These are phyloP conservation scores for Roridomyces roridus DNA, from an alignment of 768 basidiomycete genomes.

Conservation along the genomic window DNA sequence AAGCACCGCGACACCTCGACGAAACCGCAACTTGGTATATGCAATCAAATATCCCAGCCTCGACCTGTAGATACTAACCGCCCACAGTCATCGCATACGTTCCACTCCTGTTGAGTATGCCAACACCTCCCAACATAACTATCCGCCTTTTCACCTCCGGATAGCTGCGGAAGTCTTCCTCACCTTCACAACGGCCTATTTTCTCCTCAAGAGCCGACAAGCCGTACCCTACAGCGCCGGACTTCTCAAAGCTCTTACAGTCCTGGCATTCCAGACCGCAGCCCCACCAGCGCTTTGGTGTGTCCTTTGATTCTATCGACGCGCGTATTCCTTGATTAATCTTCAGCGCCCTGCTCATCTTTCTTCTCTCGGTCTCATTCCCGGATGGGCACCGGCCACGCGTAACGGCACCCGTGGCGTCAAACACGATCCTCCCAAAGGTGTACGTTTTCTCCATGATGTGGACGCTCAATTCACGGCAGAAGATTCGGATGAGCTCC, in stretches of 20 bases:
- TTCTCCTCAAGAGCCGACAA: conserved; percentile 31
- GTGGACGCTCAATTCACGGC: conserved; percentile 40
- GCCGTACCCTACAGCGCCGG: conserved; percentile 36
- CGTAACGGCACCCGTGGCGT: conserved; percentile 26
- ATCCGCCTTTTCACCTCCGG: too few relatives aligned
- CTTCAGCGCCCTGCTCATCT: conserved; percentile 35
- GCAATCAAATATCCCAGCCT: too few relatives aligned
- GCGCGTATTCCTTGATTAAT: background rate
- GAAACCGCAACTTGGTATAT: too few relatives aligned
- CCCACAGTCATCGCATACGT: background rate
- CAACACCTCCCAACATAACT: too few relatives aligned
- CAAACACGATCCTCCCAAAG: conserved; percentile 35
- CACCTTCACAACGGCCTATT: conserved; percentile 31
- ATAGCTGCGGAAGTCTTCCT: conserved; percentile 35
- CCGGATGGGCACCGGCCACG: background rate
- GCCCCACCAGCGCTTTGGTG: conserved; percentile 40
- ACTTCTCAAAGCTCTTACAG: conserved; percentile 33
- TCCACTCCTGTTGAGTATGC: background rate
- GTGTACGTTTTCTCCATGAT: conserved; percentile 42
- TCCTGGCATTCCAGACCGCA: conserved; percentile 36
- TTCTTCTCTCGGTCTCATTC: conserved; percentile 36
- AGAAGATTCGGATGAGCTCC: conserved; percentile 28
- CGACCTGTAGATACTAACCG: too few relatives aligned
- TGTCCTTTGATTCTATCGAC: too few relatives aligned
- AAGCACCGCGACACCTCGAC: too few relatives aligned